Evolutionary conservation across 1,139 yeast genomes (phyloP), one percentile per base, ranked within the genome.

Genomic region (Blastobotrys elegans): DNA sequence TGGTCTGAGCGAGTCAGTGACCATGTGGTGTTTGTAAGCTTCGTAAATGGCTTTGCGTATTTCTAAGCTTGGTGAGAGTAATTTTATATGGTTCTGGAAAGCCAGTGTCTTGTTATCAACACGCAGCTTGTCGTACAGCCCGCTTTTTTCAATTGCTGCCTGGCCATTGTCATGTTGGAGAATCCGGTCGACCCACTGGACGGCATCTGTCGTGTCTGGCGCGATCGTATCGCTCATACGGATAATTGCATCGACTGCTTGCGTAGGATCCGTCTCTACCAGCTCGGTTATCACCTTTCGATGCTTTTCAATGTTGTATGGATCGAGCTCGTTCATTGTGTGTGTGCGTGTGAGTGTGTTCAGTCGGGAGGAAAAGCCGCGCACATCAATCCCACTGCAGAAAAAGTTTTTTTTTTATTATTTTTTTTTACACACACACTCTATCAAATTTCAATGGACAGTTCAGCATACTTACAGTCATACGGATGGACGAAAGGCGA

Each of bases 401-500:
- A 5, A 36, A 4, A 20, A 36, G 11, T 36, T 36, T 20, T 36
- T 36, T 36, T 20, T 20, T 16, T n/a, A n/a, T n/a, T n/a, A n/a
- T 33, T 33, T 36, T 36, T 36, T 36, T 36, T 36, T 36, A 14
- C 22, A 33, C 13, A 4, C 7, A 30, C 13, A 6, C 6, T 30
- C 32, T 7, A 4, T 13, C n/a, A 4, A 17, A 56, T 40, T 11
- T 54, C 49, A 24, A 90, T 90, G 96, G 79, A 92, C 66, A 80
- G 96, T 36, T 76, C 75, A 46, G 75, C 70, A 47, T 92, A 90
- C 63, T 69, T 92, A 53, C 73, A 76, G 63, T 79, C 86, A 2
- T 88, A 75, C 59, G 97, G 97, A 14, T 92, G 98, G 98, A 73
- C 74, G 48, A 92, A 87, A 57, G 97, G 97, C 4, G 87, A 88